phyloP scores from a whole-genome alignment of 306 rosid species.

The Psophocarpus tetragonolobus region DNA sequence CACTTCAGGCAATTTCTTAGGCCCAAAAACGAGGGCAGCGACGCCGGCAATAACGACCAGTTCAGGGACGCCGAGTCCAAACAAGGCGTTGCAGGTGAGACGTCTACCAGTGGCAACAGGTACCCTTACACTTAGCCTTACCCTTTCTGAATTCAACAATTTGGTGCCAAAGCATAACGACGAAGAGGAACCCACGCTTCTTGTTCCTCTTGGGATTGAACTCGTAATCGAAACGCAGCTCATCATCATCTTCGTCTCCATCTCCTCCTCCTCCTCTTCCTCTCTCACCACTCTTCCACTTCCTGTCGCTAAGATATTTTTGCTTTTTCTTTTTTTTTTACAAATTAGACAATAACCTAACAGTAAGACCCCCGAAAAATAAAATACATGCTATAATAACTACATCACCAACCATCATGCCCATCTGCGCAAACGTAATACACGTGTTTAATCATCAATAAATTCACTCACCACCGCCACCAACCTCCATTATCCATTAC shows the following conservation, averaged over 20 bases:
- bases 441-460: no score
- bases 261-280: not conserved
- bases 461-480: no score
- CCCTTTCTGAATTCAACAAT: not conserved
- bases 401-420: no score
- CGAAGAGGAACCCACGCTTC: not conserved
- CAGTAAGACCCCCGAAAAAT: not conserved
- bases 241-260: constrained; percentile 27
- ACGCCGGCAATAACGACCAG: constrained; percentile 91
- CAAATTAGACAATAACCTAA: not conserved
- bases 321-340: not conserved
- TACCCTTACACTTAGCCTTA: no score
- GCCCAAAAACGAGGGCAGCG: constrained; percentile 91
- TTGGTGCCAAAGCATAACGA: not conserved
- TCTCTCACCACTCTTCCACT: not conserved
- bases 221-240: constrained; percentile 1
- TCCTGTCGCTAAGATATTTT: constrained; percentile 11
- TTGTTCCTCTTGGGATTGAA: not conserved
- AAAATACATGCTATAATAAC: no score
- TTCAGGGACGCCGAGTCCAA: constrained; percentile 94
- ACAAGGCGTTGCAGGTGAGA: constrained; percentile 76
- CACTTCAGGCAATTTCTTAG: constrained; percentile 90
- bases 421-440: no score
- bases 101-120: no score
- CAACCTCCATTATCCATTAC: no score